A percentile compares a stretch with the other conserved stretches of the same genome.
Conservation (phyloP, 495 filamentous ascomycete genomes). For the Neurospora sp. region DNA sequence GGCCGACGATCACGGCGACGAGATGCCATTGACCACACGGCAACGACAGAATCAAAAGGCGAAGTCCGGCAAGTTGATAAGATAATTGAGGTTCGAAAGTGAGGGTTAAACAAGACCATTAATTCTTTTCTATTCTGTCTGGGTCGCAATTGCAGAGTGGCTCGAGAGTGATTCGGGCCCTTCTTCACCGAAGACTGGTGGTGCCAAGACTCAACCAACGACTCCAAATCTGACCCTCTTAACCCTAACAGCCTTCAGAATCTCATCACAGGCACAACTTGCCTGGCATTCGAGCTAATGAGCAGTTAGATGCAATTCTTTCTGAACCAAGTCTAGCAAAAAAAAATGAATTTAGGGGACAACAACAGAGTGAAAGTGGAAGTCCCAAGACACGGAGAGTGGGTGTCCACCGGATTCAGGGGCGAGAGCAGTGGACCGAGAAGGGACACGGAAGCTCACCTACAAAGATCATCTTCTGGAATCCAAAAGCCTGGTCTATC, state of each 20-base stretch:
- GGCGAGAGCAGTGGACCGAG: background rate
- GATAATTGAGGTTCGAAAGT: accelerated
- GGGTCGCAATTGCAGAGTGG: background rate
- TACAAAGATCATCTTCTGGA: too few species aligned
- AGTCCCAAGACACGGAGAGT: background rate
- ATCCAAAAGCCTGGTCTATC: too few species aligned
- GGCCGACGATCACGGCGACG: background rate
- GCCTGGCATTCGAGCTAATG: background rate
- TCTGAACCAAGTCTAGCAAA: too few species aligned
- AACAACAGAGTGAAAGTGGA: background rate
- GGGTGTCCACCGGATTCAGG: background rate
- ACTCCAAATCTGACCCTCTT: background rate
- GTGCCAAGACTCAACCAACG: background rate
- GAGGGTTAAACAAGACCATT: accelerated
- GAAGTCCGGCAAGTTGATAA: background rate
- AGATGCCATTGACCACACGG: background rate
- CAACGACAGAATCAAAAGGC: background rate
- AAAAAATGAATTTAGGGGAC: too few species aligned
- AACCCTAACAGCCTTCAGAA: too few species aligned
- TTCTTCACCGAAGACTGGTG: background rate
- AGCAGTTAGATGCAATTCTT: background rate
- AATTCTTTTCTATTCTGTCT: accelerated
- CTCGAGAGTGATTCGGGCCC: background rate
- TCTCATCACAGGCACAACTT: too few species aligned
- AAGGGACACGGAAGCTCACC: background rate